These are phyloP conservation scores for Capillidium heterosporum DNA, from an alignment of 371 early-diverging fungal species.

Conservation along the genomic window DNA sequence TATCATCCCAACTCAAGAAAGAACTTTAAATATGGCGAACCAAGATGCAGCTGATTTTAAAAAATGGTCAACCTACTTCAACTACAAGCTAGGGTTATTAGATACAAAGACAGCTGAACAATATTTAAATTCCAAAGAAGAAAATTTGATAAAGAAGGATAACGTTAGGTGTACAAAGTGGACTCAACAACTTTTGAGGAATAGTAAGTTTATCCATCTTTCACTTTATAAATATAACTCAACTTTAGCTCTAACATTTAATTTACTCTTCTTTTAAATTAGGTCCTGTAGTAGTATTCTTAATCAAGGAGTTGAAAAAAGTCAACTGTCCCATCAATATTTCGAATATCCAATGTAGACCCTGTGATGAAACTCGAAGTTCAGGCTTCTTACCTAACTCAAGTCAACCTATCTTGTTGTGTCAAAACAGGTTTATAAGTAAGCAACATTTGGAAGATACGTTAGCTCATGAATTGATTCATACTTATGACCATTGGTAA, in stretches of 20 bases:
- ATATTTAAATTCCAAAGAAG: not conserved
- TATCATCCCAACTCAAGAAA: no score
- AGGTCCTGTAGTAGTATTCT: conserved; percentile 72
- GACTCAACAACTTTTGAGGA: conserved; percentile 8
- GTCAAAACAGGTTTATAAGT: conserved; percentile 55
- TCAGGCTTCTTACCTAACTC: conserved; percentile 63
- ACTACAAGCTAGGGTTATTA: conserved; percentile 9
- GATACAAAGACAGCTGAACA: conserved; percentile 1
- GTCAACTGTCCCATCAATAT: conserved; percentile 39
- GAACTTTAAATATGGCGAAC: no score
- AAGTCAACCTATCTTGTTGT: conserved; percentile 39
- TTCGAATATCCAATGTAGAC: conserved; percentile 50
- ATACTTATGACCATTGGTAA: conserved; percentile 72
- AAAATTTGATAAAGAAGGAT: conserved; percentile 2
- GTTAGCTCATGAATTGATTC: conserved; percentile 91
- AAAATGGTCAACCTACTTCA: conserved; percentile 9
- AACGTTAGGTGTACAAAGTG: conserved; percentile 10
- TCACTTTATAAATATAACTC: not conserved
- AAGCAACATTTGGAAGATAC: conserved; percentile 71
- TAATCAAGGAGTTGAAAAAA: conserved; percentile 53
- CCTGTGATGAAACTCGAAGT: conserved; percentile 56
- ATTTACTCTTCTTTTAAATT: not conserved
- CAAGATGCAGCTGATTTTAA: not conserved
- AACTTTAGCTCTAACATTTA: not conserved
- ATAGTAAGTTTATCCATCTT: conserved; percentile 6